Percentiles rank a stretch among this genome's conserved stretches.
Conservation (phyloP, 2,329 filamentous ascomycete genomes). For the Xylaria sp. region DNA sequence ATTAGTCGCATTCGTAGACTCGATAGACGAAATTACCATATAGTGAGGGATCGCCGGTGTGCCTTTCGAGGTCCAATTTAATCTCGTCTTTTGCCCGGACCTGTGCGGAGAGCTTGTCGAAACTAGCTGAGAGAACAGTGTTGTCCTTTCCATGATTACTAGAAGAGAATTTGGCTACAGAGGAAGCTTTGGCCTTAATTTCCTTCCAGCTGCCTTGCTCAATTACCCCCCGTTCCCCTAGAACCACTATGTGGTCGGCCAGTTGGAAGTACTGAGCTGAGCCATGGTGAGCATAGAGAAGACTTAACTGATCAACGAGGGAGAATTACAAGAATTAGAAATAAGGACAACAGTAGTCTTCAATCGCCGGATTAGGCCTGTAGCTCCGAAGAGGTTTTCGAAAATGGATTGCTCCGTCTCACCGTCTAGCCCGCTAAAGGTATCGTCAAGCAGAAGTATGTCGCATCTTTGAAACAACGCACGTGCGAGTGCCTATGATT, state of each 20-base stretch:
- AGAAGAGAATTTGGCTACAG: conserved; percentile 52
- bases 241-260: conserved; percentile 56
- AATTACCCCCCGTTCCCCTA: conserved; percentile 51
- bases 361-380: conserved; percentile 47
- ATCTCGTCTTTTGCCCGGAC: conserved; percentile 31
- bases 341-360: conserved; percentile 51
- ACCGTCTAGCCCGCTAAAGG: conserved; percentile 52
- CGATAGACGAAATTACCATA: conserved; percentile 48
- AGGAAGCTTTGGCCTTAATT: conserved; percentile 48
- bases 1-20: conserved; percentile 16
- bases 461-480: conserved; percentile 49
- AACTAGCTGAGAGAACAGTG: neutral
- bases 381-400: conserved; percentile 46
- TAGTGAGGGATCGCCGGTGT: conserved; percentile 52
- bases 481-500: conserved; percentile 52
- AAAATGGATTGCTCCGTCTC: conserved; percentile 50
- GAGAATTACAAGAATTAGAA: conserved; percentile 47
- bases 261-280: conserved; percentile 52
- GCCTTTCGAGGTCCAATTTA: conserved; percentile 40
- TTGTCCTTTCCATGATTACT: conserved; percentile 24
- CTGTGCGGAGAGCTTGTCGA: conserved; percentile 27
- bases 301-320: neutral
- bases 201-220: conserved; percentile 55
- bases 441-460: conserved; percentile 52
- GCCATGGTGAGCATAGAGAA: neutral